These are phyloP conservation scores for Fusarium pilosicola DNA, from an alignment of 2,329 filamentous ascomycete genomes.

Conservation along the genomic window DNA sequence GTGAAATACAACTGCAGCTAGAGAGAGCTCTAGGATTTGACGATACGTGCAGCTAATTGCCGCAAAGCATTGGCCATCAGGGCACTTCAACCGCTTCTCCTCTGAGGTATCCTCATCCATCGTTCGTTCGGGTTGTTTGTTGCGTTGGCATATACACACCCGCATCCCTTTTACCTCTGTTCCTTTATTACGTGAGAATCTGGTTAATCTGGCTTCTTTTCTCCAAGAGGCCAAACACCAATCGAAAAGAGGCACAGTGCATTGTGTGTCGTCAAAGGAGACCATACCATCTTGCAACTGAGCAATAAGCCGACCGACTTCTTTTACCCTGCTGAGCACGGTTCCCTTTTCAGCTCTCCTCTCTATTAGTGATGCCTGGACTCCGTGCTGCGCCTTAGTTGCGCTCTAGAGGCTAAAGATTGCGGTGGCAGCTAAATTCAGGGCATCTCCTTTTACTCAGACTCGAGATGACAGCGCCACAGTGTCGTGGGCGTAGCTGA, in stretches of 20 bases:
- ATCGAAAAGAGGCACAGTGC: constrained; percentile 18
- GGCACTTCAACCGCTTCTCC: background rate
- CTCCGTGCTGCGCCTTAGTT: constrained; percentile 17
- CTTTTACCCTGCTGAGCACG: background rate
- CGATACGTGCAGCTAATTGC: constrained; percentile 22
- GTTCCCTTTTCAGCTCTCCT: constrained; percentile 15
- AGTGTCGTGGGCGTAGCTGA: constrained; percentile 36
- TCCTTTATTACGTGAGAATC: constrained; percentile 37
- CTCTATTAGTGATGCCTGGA: constrained; percentile 6
- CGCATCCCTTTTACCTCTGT: constrained; percentile 10
- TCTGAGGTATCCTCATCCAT: constrained; percentile 1
- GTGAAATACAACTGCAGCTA: background rate
- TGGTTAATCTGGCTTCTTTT: constrained; percentile 16
- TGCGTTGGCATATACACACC: constrained; percentile 17
- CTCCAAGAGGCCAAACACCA: background rate
- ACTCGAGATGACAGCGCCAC: constrained; percentile 23
- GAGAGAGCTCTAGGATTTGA: constrained; percentile 5
- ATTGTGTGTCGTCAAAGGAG: constrained; percentile 10
- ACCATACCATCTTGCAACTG: constrained; percentile 2
- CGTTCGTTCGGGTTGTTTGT: background rate
- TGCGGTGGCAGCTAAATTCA: constrained; percentile 42
- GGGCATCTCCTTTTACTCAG: constrained; percentile 17
- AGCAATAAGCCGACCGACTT: background rate
- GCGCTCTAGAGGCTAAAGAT: constrained; percentile 35
- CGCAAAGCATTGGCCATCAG: background rate